Conservation (phyloP, 1,284 basidiomycete genomes). For the Austroboletus novae-zelandiae region DNA sequence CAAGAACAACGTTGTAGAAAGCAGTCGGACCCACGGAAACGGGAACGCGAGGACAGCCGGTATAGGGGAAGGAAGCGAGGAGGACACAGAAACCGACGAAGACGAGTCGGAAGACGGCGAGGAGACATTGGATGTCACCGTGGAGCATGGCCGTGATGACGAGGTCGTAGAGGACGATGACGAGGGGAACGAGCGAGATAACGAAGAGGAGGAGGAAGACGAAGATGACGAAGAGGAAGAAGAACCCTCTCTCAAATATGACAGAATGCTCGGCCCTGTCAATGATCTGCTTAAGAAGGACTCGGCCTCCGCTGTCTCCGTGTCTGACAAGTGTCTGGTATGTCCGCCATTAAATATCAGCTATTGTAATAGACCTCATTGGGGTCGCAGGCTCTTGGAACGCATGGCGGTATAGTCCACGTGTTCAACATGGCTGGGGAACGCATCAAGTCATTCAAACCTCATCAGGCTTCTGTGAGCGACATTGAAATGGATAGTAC, state of each 20-base stretch:
- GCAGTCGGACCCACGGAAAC: conserved; percentile 20
- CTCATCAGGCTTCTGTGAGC: conserved; percentile 88
- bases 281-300: conserved; percentile 87
- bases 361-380: conserved; percentile 4
- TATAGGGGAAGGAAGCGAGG: conserved; percentile 3
- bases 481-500: conserved; percentile 86
- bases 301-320: conserved; percentile 78
- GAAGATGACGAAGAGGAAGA: conserved; percentile 67
- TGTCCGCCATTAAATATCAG: conserved; percentile 22
- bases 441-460: conserved; percentile 87
- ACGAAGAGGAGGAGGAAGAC: conserved; percentile 42
- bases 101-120: conserved; percentile 7
- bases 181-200: conserved; percentile 31
- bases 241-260: conserved; percentile 91
- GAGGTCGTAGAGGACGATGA: conserved; percentile 26
- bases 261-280: conserved; percentile 72
- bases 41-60: conserved; percentile 2
- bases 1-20: neutral
- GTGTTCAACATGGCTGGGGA: conserved; percentile 79
- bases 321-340: conserved; percentile 77
- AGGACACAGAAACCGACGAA: conserved; percentile 3
- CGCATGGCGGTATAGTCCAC: conserved; percentile 90
- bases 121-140: neutral
- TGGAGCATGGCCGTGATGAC: conserved; percentile 5
- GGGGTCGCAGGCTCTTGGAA: conserved; percentile 72